Evolutionary conservation across 768 basidiomycete species (phyloP), one percentile per base, ranked within the genome.

Genomic region (Gloeostereum incarnatum): DNA sequence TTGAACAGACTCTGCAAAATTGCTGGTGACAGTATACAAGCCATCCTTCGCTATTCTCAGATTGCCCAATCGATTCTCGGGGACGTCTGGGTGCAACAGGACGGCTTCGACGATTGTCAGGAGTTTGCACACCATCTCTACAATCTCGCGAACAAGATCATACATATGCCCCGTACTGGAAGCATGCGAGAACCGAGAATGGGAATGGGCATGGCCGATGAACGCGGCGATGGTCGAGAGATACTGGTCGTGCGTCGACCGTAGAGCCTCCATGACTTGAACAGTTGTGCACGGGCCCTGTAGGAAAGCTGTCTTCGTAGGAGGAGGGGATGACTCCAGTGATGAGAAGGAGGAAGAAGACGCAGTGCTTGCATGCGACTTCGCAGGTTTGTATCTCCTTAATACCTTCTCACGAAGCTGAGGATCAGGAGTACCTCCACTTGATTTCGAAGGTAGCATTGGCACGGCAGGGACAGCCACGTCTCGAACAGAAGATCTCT

Each of bases 171-270:
- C 93, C 11, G 91, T 93, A 43, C 83, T 89, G 4, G 90, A 88
- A 0, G 94, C 90, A 58, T 97, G 93, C 20, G 88, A 88, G 27
- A 75, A 69, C 31, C 88, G 80, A 16, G 87, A 81, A 65, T 97
- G 88, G 11, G 88, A 87, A 51, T 98, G 94, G 1, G 91, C 87
- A 54, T 97, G 92, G 1, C 93, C 94, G 49, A 99, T 96, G 57
- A 99, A 92, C 5, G 93, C 94, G 16, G 96, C 93, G 52, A 96
- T 90, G 14, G 90, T 87, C 4, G 90, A 94, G 8, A 98, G 68
- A 50, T 93, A 85, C 35, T 83, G 75, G 53, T 96, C 92, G 54
- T 96, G 91, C 10, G 87, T 87, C 44, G 67, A 60, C n/a, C 83
- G 77, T 31, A 96, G 69, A 5, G 81, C 78, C 41, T 82, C 81